Conservation (phyloP, 1,139 yeast species). For the Suhomyces bolitotheri region DNA sequence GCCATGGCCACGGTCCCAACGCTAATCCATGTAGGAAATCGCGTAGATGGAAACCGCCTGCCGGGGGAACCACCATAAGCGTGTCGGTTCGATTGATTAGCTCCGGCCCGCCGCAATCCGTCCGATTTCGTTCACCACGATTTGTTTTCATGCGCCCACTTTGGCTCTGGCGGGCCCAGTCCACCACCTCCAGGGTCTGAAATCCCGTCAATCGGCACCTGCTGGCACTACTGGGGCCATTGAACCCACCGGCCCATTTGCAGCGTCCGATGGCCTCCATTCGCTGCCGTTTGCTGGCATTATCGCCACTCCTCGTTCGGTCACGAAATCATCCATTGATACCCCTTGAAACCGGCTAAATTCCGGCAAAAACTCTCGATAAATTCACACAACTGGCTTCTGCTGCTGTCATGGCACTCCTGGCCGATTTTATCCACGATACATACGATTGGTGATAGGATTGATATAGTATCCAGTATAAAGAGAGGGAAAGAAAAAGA, state of each 20-base stretch:
- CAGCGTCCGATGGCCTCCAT: not conserved
- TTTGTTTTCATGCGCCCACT: slow-evolving; percentile 1
- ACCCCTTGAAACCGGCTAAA: not conserved
- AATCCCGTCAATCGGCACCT: no score
- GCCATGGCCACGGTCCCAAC: not conserved
- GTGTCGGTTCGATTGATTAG: slow-evolving; percentile 4
- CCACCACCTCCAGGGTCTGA: no score
- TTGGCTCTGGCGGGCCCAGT: no score
- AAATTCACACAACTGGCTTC: not conserved
- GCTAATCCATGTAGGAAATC: no score
- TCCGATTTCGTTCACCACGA: no score
- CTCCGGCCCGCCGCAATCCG: no score
- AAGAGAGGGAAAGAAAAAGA: slow-evolving; percentile 11
- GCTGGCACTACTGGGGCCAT: no score
- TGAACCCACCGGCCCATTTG: no score
- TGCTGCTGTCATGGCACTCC: not conserved
- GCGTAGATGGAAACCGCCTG: no score
- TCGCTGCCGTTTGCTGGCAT: not conserved
- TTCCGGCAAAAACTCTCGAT: not conserved
- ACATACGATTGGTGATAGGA: slow-evolving; percentile 14
- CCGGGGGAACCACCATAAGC: no score
- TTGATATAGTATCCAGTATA: slow-evolving; percentile 10
- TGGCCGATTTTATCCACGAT: slow-evolving; percentile 1
- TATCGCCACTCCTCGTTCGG: not conserved
- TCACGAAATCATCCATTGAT: not conserved